Evolutionary conservation across 2,329 filamentous ascomycete species (phyloP), one percentile per base, ranked within the genome.

Genomic region (Fusarium veterinarium): DNA sequence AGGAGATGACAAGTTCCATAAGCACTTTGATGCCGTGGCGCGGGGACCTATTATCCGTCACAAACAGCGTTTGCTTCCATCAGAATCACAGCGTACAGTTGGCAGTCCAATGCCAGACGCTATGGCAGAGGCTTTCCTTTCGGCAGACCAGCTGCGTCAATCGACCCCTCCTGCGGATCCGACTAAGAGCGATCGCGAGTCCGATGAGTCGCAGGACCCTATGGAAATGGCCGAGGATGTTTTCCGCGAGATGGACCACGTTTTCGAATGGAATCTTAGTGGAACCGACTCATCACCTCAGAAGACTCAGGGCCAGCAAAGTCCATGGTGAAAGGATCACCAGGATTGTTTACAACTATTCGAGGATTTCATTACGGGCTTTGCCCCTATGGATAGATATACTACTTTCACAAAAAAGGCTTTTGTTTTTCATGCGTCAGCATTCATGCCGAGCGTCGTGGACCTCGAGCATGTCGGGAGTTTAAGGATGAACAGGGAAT

Each of bases 1-100:
- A 5, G 77, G 80, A 12, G 80, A 81, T 56, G 75, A 80, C 37
- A 83, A 80, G 55, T 89, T 87, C 55, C 79, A 77, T 23, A 82
- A 82, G n/a, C 86, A 88, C 71, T 89, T 89, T 69, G 80, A 82
- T 33, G 81, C 81, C 1, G 80, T 87, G 42, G 83, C 81, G n/a
- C 80, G 77, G 28, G 81, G 81, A 75, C 77, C 57, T 44, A 72
- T 73, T 8, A 73, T 76, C 28, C 77, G 51, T 20, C 53, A 44
- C 12, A 60, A 75, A n/a, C 75, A 77, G 53, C 79, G 77, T 19
- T 74, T 87, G 3, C 74, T 86, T 5, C 85, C 84, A 8, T 83
- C 81, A 23, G 80, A 78, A 17, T 86, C 84, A 9, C 85, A 87
- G 67, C 53, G 73, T 38, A 72, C 63, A 14, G 38, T 67, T n/a